Conservation (phyloP, 257 asterid genomes). For the Solanum piurae region DNA sequence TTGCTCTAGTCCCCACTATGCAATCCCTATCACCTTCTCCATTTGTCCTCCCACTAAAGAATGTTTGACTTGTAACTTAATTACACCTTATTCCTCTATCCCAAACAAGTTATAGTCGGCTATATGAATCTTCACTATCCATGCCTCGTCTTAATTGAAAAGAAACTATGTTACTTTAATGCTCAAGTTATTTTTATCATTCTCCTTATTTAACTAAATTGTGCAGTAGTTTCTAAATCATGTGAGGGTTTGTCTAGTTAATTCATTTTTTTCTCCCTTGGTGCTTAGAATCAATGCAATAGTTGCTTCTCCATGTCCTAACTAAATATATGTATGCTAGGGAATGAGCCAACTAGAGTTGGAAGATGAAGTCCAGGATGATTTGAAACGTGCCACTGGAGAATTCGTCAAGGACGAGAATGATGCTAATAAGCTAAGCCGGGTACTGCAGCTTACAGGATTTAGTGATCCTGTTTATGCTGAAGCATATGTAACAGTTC, state of each 20-base stretch:
- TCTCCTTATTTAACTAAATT: background rate
- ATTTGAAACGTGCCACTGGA: conserved; percentile 91
- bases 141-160: background rate
- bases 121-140: background rate
- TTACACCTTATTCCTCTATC: background rate
- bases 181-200: background rate
- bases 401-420: conserved; percentile 73
- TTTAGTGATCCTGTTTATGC: conserved; percentile 96
- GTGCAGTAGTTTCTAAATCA: background rate
- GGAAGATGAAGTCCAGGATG: conserved; percentile 92
- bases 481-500: conserved; percentile 94
- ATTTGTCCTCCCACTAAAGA: background rate
- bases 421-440: conserved; percentile 81
- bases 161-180: background rate
- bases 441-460: conserved; percentile 87
- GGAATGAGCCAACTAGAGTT: conserved; percentile 96
- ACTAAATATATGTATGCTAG: conserved; percentile 21
- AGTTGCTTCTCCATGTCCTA: background rate
- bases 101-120: background rate
- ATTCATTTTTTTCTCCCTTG: background rate
- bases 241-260: background rate
- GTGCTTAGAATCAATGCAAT: background rate
- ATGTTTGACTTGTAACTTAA: background rate
- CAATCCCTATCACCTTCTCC: background rate
- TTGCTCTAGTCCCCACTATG: background rate